Base-by-base conservation (phyloP, 371 early-diverging fungal species). In the Circinella umbellata region DNA sequence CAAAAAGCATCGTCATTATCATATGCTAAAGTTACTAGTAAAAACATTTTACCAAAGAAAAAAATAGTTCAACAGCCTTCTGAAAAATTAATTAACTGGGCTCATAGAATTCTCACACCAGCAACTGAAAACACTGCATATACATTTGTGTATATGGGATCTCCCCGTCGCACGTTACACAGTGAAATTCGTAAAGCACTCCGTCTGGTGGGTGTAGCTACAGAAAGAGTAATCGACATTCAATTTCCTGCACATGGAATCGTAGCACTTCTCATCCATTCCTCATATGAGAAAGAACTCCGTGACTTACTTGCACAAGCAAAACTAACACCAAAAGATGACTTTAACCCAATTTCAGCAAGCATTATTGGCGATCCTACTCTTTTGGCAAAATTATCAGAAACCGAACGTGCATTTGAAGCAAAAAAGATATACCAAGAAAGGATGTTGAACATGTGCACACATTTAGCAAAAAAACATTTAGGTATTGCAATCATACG, bases 81-180 rank as follows among this genome's bases (percentile, higher is more conserved):
- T 1, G 51, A 48, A 49, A 47, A 35, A 17, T 20, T 46, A 27
- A 7, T 39, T 1, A 6, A 46, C 0, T 64, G 64, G 64, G 64
- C 51, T 1, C 39, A 4, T 8, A 49, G 53, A 15, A 5, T 35
- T 17, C 46, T 64, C 36, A 20, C 10, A 64, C 47, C 4, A 34
- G 36, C 35, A 17, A 14, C 48, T 11, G 76, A 70, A 36, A 14
- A 48, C 35, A 51, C 51, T n/a, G 66, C 34, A 47, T 69, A 63
- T 36, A 38, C 55, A 2, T 42, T 69, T 20, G 15, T 70, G 18
- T 51, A 70, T 51, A 36, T 64, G 38, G 15, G 47, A 2, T 47
- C 39, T 11, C 62, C 46, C 9, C 59, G 54, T 15, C 65, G 61
- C 10, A 20, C 55, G 6, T 20, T 15, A 14, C 70, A 70, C 17